phyloP scores from a whole-genome alignment of 805 yeast species.

The Starmerella powellii region DNA sequence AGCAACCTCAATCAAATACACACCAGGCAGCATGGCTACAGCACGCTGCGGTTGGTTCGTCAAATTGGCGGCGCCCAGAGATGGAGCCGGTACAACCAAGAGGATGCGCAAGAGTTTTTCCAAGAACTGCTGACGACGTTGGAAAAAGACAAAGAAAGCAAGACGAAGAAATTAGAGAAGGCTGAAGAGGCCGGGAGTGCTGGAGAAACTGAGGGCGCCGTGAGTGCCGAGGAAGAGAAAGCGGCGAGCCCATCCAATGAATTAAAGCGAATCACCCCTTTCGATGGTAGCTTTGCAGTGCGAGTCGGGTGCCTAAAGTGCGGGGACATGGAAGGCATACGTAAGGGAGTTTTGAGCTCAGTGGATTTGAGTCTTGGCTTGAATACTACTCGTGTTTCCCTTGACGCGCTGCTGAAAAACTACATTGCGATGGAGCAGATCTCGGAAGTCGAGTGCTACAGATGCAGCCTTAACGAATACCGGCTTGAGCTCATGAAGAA shows the following conservation, averaged over 20 bases:
- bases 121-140: slow-evolving; percentile 37
- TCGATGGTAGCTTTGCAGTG: slow-evolving; percentile 80
- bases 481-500: slow-evolving; percentile 25
- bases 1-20: slow-evolving; percentile 25
- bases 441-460: slow-evolving; percentile 86
- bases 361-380: slow-evolving; percentile 27
- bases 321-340: slow-evolving; percentile 88
- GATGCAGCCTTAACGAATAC: slow-evolving; percentile 56
- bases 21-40: slow-evolving; percentile 24
- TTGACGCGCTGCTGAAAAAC: slow-evolving; percentile 24
- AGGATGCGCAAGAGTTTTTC: slow-evolving; percentile 93
- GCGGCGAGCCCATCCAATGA: not conserved
- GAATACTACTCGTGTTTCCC: slow-evolving; percentile 2
- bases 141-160: slow-evolving; percentile 26
- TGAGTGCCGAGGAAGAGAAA: not conserved
- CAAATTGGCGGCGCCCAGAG: slow-evolving; percentile 35
- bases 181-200: not conserved
- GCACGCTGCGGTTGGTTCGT: slow-evolving; percentile 22
- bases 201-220: too few relatives aligned
- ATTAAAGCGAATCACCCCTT: slow-evolving; percentile 50
- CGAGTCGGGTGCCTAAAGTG: slow-evolving; percentile 82
- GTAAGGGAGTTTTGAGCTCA: slow-evolving; percentile 56
- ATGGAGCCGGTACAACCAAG: slow-evolving; percentile 78
- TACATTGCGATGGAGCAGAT: slow-evolving; percentile 59
- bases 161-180: not conserved